Evolutionary conservation across 106 monocot genomes (phyloP).

Genomic region (Chionographis japonica): DNA sequence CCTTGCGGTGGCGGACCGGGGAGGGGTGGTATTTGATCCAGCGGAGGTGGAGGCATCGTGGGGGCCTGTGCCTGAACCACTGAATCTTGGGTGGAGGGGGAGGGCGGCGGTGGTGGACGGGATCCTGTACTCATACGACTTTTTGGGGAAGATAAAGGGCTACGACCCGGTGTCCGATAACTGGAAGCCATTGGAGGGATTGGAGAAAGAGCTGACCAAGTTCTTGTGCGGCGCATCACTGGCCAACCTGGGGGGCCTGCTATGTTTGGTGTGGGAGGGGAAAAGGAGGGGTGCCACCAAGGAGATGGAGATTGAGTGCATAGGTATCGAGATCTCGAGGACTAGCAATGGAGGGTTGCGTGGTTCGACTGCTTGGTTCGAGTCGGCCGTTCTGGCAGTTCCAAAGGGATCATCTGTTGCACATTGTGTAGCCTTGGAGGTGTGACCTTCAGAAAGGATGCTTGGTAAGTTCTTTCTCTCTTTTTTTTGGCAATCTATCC

Average conservation of each 20-base stretch:
- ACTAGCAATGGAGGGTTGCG: conserved; percentile 19
- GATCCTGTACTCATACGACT: conserved; percentile 71
- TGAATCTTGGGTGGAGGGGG: conserved; percentile 79
- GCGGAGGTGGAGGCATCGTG: conserved; percentile 19
- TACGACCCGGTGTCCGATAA: conserved; percentile 36
- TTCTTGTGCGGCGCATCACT: conserved; percentile 65
- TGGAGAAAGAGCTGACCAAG: conserved; percentile 50
- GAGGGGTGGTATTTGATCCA: conserved; percentile 63
- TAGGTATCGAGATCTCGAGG: conserved; percentile 40
- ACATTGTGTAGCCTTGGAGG: conserved; percentile 50
- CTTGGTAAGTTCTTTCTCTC: not conserved
- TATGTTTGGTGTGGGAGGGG: conserved; percentile 73
- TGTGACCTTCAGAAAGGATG: conserved; percentile 17
- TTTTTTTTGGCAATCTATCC: too few relatives aligned
- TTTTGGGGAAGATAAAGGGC: conserved; percentile 66
- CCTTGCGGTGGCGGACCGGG: conserved; percentile 76
- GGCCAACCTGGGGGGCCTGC: conserved; percentile 40
- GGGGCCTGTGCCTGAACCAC: conserved; percentile 36
- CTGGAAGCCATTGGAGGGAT: conserved; percentile 61
- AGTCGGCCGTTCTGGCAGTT: conserved; percentile 15
- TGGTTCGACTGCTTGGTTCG: conserved; percentile 39
- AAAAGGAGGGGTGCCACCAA: conserved; percentile 5
- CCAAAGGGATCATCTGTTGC: conserved; percentile 40
- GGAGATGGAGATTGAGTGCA: conserved; percentile 43
- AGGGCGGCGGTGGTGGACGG: conserved; percentile 60